Evolutionary conservation across 106 monocot species (phyloP).

Genomic region (Agapanthus africanus): DNA sequence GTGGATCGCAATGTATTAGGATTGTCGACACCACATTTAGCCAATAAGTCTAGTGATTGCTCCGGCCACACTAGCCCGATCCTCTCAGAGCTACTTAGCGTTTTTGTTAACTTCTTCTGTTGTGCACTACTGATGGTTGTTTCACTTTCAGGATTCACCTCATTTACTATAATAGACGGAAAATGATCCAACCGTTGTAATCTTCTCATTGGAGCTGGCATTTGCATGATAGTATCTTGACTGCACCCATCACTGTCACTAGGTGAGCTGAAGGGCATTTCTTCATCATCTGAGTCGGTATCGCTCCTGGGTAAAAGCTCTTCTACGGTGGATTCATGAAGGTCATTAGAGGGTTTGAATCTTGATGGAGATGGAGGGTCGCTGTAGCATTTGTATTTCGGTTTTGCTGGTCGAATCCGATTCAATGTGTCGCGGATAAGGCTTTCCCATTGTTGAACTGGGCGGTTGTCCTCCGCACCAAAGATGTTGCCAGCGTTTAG

Average conservation of each 20-base stretch:
- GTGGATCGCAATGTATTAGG: slow-evolving; percentile 29
- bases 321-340: slow-evolving; percentile 14
- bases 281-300: slow-evolving; percentile 39
- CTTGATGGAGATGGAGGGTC: slow-evolving; percentile 90
- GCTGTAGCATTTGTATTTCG: slow-evolving; percentile 60
- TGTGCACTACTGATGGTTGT: neutral
- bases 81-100: slow-evolving; percentile 57
- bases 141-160: neutral
- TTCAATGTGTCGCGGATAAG: slow-evolving; percentile 71
- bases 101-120: slow-evolving; percentile 43
- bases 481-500: slow-evolving; percentile 91
- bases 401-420: slow-evolving; percentile 27
- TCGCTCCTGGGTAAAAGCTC: slow-evolving; percentile 41
- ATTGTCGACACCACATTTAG: slow-evolving; percentile 12
- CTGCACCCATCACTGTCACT: slow-evolving; percentile 12
- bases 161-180: slow-evolving; percentile 2
- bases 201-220: slow-evolving; percentile 21
- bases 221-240: slow-evolving; percentile 19
- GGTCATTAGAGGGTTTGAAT: slow-evolving; percentile 50
- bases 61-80: slow-evolving; percentile 89
- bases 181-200: slow-evolving; percentile 37
- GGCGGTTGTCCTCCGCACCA: slow-evolving; percentile 65
- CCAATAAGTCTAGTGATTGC: slow-evolving; percentile 54
- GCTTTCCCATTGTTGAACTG: slow-evolving; percentile 66
- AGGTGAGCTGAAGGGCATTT: slow-evolving; percentile 17